Evolutionary conservation across 31 red algal species (phyloP), one percentile per base, ranked within the genome.

Genomic region (Odonthalia washingtoniensis): DNA sequence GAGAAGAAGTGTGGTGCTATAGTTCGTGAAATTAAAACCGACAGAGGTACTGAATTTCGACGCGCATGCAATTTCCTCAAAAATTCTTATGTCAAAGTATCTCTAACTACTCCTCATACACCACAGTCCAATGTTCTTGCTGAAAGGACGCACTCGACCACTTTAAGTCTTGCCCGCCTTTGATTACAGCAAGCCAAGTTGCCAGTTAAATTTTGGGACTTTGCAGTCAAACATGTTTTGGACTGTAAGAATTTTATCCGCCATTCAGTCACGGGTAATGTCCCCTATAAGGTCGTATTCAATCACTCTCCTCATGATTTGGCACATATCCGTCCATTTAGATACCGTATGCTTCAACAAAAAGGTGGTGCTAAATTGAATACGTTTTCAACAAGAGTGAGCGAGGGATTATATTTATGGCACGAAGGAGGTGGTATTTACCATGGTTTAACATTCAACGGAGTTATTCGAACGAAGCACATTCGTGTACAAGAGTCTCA

Each of bases 71-170:
- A 68, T 21, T 24, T 34, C 34, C 40, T 89, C 33, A 31, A 69
- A 30, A 72, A 78, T 5, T 35, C 40, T 27, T 52, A 75, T 9
- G 64, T 89, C 3, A 9, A 53, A 30, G 24, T 52, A 1, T 34
- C 37, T 36, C 21, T 26, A 35, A 63, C 75, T 21, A 70, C 33
- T 3, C 41, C 65, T 24, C 49, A 89, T 3, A 89, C 86, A 62
- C 67, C 86, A 32, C 26, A 27, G 1, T 89, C 76, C 0, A 89
- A 89, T 35, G 86, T 74, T 3, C 67, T 89, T 3, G 76, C 76
- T 40, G 86, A 89, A 80, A 36, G 86, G 31, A 26, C 44, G 24
- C n/a, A 70, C 3, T 65, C 38, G 1, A 33, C 69, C 4, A 5
- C 46, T 21, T 4, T 74, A 61, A 36, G 27, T 69, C 5, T 39